phyloP scores from a whole-genome alignment of 2,329 filamentous ascomycete species.

The Thielaviopsis populi region DNA sequence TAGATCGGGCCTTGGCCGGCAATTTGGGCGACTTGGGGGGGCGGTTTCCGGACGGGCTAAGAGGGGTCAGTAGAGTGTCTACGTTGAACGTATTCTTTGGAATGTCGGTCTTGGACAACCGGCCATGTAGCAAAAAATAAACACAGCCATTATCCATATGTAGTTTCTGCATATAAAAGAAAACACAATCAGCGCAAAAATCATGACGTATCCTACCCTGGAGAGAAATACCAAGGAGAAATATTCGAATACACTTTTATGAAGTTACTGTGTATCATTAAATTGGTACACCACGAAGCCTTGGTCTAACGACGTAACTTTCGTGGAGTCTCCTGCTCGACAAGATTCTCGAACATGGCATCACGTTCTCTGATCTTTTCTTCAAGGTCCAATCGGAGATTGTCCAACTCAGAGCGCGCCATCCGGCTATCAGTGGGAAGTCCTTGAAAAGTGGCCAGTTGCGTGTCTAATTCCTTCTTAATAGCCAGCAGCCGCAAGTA shows the following conservation, averaged over 20 bases:
- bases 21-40: conserved; percentile 56
- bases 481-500: conserved; percentile 36
- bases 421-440: conserved; percentile 55
- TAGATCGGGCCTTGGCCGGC: conserved; percentile 47
- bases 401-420: conserved; percentile 56
- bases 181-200: too few species aligned
- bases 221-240: too few species aligned
- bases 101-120: too few species aligned
- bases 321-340: conserved; percentile 35
- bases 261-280: too few species aligned
- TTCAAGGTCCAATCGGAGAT: conserved; percentile 48
- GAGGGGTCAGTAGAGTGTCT: conserved; percentile 25
- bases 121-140: too few species aligned
- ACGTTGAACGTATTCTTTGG: too few species aligned
- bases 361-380: conserved; percentile 50
- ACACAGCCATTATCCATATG: too few species aligned
- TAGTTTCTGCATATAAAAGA: too few species aligned
- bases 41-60: conserved; percentile 51
- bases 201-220: too few species aligned
- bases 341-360: conserved; percentile 56
- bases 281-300: not conserved
- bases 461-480: conserved; percentile 45
- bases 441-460: conserved; percentile 52
- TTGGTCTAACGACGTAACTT: conserved; percentile 3
- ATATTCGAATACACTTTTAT: too few species aligned